Evolutionary conservation across 371 early-diverging fungal species (phyloP).

Genomic region (Mucor saturninus): DNA sequence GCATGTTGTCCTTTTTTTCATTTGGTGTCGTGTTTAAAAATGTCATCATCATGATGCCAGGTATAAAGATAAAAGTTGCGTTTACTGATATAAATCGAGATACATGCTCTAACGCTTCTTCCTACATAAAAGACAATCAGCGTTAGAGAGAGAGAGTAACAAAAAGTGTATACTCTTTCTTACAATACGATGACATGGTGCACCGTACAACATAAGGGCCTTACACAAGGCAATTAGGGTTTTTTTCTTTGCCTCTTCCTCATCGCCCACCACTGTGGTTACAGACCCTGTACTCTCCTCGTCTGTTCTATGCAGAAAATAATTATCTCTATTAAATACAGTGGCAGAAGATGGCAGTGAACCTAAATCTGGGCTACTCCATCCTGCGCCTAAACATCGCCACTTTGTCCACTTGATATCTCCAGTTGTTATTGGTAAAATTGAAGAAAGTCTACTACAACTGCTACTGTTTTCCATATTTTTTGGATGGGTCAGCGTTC

Average conservation of each 20-base stretch:
- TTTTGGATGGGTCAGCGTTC: too few relatives aligned
- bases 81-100: conserved; percentile 55
- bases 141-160: background rate
- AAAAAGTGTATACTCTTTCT: background rate
- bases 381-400: conserved; percentile 9
- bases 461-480: background rate
- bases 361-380: conserved; percentile 17
- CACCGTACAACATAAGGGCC: conserved; percentile 74
- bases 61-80: conserved; percentile 60
- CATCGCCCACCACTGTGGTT: background rate
- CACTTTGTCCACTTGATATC: background rate
- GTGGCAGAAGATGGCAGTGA: background rate
- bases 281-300: conserved; percentile 8
- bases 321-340: conserved; percentile 1
- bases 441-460: background rate
- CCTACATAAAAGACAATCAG: conserved; percentile 23
- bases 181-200: conserved; percentile 73
- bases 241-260: conserved; percentile 46
- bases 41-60: conserved; percentile 66
- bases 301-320: background rate
- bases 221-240: conserved; percentile 68
- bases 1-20: background rate
- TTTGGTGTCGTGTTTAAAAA: conserved; percentile 2
- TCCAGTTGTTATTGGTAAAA: background rate
- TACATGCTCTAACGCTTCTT: conserved; percentile 58